A percentile compares a stretch with the other conserved stretches of the same genome.
These are phyloP conservation scores for Pelargonium myrrhifolium DNA, from an alignment of 441 rosid genomes.

Conservation along the genomic window DNA sequence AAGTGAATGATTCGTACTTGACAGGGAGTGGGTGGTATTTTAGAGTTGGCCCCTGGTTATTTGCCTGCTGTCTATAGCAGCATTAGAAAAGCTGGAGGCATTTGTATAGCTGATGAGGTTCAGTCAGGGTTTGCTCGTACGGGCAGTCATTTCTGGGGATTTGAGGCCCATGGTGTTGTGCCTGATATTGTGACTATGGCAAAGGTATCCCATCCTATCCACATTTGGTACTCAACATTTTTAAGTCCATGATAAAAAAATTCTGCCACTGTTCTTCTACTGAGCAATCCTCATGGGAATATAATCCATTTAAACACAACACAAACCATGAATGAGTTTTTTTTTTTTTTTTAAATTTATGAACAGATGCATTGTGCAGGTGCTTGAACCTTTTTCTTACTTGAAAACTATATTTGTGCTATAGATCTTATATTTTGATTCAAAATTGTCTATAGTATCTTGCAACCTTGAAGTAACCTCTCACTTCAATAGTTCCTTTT, in stretches of 20 bases:
- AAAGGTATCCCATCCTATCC: constrained; percentile 38
- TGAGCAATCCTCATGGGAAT: too few species aligned
- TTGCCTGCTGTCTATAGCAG: constrained; percentile 63
- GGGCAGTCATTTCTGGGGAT: constrained; percentile 91
- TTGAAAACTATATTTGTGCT: too few species aligned
- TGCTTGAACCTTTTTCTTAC: too few species aligned
- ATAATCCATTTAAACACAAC: too few species aligned
- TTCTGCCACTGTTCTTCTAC: too few species aligned
- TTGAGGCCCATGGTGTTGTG: constrained; percentile 77
- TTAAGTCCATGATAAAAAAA: too few species aligned
- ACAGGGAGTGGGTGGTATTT: constrained; percentile 91
- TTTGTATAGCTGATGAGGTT: constrained; percentile 92
- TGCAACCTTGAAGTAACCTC: background rate
- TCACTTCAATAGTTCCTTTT: background rate
- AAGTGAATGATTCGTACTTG: background rate
- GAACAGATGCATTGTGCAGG: too few species aligned
- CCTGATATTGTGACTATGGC: constrained; percentile 98
- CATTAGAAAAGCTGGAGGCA: constrained; percentile 78
- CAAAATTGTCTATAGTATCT: background rate
- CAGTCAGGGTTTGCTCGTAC: constrained; percentile 91
- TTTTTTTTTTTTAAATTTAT: too few species aligned
- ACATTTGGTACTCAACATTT: too few species aligned
- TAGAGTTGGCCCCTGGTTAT: constrained; percentile 91
- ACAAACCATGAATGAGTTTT: too few species aligned
- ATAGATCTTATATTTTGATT: too few species aligned